Conservation (phyloP, 441 rosid genomes). For the Euphorbia neoarborescens region DNA sequence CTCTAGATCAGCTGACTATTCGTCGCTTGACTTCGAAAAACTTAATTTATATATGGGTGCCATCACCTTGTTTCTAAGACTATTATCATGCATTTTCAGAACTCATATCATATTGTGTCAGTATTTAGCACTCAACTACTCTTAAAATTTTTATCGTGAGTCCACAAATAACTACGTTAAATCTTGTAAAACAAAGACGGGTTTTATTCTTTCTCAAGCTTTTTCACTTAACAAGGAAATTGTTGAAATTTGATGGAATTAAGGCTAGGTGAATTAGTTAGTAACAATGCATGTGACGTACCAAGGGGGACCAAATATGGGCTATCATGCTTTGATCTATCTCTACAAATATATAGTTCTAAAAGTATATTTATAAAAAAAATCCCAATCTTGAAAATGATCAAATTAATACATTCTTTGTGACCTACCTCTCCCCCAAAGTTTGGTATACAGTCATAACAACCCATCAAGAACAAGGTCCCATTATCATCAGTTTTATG, state of each 20-base stretch:
- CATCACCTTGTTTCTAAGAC: too few species aligned
- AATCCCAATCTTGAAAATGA: constrained; percentile 11
- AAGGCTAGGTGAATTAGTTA: background rate
- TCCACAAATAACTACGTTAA: too few species aligned
- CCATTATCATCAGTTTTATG: background rate
- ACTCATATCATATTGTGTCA: background rate
- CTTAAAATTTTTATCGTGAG: too few species aligned
- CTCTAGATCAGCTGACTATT: too few species aligned
- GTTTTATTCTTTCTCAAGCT: background rate
- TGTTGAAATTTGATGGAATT: background rate
- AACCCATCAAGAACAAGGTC: background rate
- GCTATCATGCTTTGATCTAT: constrained; percentile 15
- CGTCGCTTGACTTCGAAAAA: too few species aligned
- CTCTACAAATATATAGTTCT: background rate
- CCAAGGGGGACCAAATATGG: constrained; percentile 16
- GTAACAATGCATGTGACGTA: constrained; percentile 24
- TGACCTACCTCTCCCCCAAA: background rate
- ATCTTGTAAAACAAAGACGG: too few species aligned
- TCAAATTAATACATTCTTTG: constrained; percentile 17
- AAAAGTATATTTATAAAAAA: too few species aligned
- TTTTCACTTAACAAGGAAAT: background rate
- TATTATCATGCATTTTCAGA: too few species aligned
- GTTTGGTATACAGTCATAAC: background rate
- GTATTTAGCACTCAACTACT: too few species aligned
- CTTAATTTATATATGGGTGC: too few species aligned